Evolutionary conservation across 2,329 filamentous ascomycete genomes (phyloP).

Genomic region (Botrytis sinoallii): DNA sequence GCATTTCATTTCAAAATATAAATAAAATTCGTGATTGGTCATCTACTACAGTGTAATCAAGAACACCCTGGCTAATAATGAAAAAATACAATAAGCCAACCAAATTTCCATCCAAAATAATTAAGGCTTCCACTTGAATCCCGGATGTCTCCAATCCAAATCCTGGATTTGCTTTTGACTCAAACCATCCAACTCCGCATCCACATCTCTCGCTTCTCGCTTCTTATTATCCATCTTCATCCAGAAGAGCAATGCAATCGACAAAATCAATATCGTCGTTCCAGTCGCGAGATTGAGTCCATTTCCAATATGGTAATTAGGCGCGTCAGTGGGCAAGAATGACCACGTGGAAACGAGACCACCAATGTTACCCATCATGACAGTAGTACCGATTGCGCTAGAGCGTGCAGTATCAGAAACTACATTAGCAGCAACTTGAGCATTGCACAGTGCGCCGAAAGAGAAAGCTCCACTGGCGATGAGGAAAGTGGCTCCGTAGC

Average conservation of each 20-base stretch:
- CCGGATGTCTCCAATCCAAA: slow-evolving; percentile 65
- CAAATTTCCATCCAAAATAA: not conserved
- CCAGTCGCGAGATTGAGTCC: slow-evolving; percentile 64
- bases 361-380: slow-evolving; percentile 73
- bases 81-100: not conserved
- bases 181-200: slow-evolving; percentile 54
- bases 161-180: slow-evolving; percentile 53
- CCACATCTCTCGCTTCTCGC: slow-evolving; percentile 52
- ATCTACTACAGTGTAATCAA: no score
- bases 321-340: slow-evolving; percentile 60
- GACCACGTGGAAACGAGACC: slow-evolving; percentile 65
- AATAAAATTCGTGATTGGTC: not conserved
- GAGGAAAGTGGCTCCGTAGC: slow-evolving; percentile 70
- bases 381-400: slow-evolving; percentile 56
- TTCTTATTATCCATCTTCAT: slow-evolving; percentile 61
- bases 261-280: slow-evolving; percentile 52
- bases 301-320: slow-evolving; percentile 68
- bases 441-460: slow-evolving; percentile 63
- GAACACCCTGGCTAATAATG: not conserved
- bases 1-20: not conserved
- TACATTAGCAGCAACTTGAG: slow-evolving; percentile 67
- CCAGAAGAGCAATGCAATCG: slow-evolving; percentile 52
- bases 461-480: slow-evolving; percentile 63
- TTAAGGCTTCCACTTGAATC: slow-evolving; percentile 54
- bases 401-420: slow-evolving; percentile 67